A percentile compares a stretch with the other conserved stretches of the same genome.
phyloP scores from a whole-genome alignment of 768 basidiomycete species.

The Naganishia vishniacii region DNA sequence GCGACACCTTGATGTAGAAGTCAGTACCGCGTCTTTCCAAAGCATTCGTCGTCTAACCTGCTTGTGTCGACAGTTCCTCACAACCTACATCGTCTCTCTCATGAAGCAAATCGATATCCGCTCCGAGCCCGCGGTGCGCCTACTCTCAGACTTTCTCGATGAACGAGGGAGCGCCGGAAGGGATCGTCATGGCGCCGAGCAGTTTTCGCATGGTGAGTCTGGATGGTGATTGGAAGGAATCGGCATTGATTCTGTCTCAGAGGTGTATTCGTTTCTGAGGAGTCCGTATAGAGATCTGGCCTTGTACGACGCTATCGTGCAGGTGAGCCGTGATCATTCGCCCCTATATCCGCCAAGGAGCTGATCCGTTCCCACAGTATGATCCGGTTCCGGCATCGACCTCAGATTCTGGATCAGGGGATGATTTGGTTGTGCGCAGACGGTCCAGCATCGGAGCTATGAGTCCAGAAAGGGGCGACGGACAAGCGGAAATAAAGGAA shows the following conservation, averaged over 20 bases:
- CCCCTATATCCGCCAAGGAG: not conserved
- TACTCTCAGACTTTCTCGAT: constrained; percentile 84
- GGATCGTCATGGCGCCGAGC: constrained; percentile 70
- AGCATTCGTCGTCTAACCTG: not conserved
- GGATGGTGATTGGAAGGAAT: not conserved
- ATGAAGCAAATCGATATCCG: constrained; percentile 92
- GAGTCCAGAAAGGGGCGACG: not conserved
- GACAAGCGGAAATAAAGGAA: not conserved
- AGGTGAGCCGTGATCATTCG: constrained; percentile 55
- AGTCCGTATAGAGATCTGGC: constrained; percentile 81
- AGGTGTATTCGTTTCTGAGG: constrained; percentile 80
- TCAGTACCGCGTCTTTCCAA: constrained; percentile 43
- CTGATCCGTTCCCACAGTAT: constrained; percentile 4
- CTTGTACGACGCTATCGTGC: constrained; percentile 71
- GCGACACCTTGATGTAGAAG: constrained; percentile 84
- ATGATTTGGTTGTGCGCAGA: not conserved
- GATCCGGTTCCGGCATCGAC: constrained; percentile 37
- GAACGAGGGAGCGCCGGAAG: constrained; percentile 55
- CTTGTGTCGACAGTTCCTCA: constrained; percentile 62
- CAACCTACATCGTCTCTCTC: constrained; percentile 77
- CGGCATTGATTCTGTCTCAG: constrained; percentile 50
- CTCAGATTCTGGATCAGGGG: not conserved
- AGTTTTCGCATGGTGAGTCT: constrained; percentile 80
- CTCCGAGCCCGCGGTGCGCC: constrained; percentile 66
- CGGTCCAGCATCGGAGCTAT: not conserved